Evolutionary conservation across 2,329 filamentous ascomycete genomes (phyloP), one percentile per base, ranked within the genome.

Genomic region (Exophiala phaeomuriformis): DNA sequence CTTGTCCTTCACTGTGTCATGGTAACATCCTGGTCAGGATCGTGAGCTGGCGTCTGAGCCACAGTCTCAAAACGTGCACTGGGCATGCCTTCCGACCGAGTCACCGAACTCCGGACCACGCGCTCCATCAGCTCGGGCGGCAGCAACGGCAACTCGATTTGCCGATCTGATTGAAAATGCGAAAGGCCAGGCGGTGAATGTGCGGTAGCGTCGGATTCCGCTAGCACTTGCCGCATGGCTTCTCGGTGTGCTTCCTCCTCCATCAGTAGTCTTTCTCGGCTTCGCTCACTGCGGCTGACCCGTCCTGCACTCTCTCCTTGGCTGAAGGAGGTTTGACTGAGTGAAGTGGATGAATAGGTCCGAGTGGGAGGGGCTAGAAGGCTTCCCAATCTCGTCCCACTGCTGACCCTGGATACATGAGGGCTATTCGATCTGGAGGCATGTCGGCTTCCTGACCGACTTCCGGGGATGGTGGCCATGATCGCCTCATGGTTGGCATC

Each of bases 401-500:
- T 63, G 37, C 59, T 57, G 10, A 62, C 61, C 33, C 61, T 44
- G 10, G 58, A 57, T 4, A 57, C 12, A 30, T 61, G 60, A 29
- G 61, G 61, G 35, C 61, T 63, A 31, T 62, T 59, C 19, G 60
- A 61, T 47, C 61, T 48, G 9, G 61, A 63, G 29, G 56, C 50
- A 48, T 60, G 58, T 7, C 61, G 53, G 42, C 59, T 63, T 27
- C 58, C 60, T 32, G 58, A 58, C 19, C 58, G 50, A 51, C 61
- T 63, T 40, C 46, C 55, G 3, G 61, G 61, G 49, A 63, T 62
- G 3, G 61, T 63, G 5, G 61, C 57, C 54, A 63, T 61, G 45
- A 63, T 63, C 8, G 61, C 60, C 27, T 63, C 61, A 42, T 63
- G 61, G 30, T 63, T 62, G 30, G 60, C 60, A 29, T 63, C 61